Conservation (phyloP, 495 filamentous ascomycete species). For the Penicillium egyptiacum region DNA sequence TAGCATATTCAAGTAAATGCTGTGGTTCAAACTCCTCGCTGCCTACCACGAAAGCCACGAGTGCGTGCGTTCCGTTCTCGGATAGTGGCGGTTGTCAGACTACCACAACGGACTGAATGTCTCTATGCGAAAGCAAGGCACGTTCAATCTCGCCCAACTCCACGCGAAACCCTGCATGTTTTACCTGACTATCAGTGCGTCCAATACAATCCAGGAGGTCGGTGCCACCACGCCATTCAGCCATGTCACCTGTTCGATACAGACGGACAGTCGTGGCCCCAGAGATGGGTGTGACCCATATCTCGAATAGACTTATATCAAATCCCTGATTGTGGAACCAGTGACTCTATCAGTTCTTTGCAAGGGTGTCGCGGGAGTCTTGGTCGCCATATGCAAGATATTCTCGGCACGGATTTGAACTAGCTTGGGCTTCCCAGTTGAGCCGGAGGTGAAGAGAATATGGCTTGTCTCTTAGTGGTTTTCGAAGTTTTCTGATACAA, state of each 20-base stretch:
- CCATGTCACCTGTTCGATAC: slow-evolving; percentile 34
- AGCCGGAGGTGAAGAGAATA: slow-evolving; percentile 17
- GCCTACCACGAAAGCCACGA: neutral
- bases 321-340: slow-evolving; percentile 10
- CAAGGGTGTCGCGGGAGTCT: slow-evolving; percentile 1
- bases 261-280: slow-evolving; percentile 4
- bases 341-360: slow-evolving; percentile 1
- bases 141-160: slow-evolving; percentile 44
- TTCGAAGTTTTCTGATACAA: neutral
- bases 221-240: slow-evolving; percentile 18
- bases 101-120: neutral
- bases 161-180: slow-evolving; percentile 39
- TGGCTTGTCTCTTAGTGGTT: slow-evolving; percentile 5
- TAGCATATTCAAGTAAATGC: too few species aligned
- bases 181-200: slow-evolving; percentile 45
- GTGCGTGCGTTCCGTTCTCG: neutral
- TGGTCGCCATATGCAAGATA: slow-evolving; percentile 4
- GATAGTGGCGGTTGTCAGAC: neutral
- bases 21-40: too few species aligned
- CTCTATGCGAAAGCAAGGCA: neutral
- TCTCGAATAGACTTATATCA: slow-evolving; percentile 11
- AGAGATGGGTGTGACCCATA: slow-evolving; percentile 7
- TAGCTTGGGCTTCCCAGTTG: slow-evolving; percentile 23
- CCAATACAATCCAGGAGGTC: slow-evolving; percentile 39
- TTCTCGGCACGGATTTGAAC: slow-evolving; percentile 2